Evolutionary conservation across 1,284 basidiomycete genomes (phyloP).

Genomic region (Sphaerobolus stellatus): DNA sequence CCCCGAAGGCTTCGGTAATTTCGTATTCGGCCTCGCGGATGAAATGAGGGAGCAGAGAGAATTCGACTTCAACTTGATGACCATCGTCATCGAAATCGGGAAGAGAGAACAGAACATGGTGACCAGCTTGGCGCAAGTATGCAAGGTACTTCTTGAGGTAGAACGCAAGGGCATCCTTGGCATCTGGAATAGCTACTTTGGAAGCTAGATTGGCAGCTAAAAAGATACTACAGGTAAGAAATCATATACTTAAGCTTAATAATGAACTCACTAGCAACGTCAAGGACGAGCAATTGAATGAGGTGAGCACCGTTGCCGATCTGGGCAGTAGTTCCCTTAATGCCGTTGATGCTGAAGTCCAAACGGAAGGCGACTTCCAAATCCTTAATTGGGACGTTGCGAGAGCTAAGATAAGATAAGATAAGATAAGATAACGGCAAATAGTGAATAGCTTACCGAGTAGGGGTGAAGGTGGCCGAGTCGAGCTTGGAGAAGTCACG

Average conservation of each 20-base stretch:
- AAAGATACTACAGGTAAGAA: conserved; percentile 9
- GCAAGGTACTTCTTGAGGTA: conserved; percentile 1
- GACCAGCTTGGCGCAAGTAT: conserved; percentile 21
- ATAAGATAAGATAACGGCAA: neutral
- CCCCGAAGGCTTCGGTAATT: neutral
- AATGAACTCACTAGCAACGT: neutral
- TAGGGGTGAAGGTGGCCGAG: conserved; percentile 2
- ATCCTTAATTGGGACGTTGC: conserved; percentile 7
- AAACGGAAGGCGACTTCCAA: conserved; percentile 23
- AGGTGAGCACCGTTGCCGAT: conserved; percentile 22
- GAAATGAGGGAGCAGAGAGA: neutral
- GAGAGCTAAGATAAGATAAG: neutral
- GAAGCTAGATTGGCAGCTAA: neutral
- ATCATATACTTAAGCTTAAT: neutral
- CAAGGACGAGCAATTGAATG: conserved; percentile 26
- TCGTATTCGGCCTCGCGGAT: neutral
- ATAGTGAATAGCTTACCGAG: neutral
- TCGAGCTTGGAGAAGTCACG: conserved; percentile 18
- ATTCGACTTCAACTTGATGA: neutral
- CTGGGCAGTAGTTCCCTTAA: conserved; percentile 21
- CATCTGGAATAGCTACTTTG: neutral
- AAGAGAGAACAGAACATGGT: conserved; percentile 31
- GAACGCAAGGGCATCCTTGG: conserved; percentile 7
- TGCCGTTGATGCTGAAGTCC: conserved; percentile 16
- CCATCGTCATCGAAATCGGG: conserved; percentile 30